A percentile compares a stretch with the other conserved stretches of the same genome.
These are phyloP conservation scores for Sordariomycetes sp. DNA, from an alignment of 2,329 filamentous ascomycete species.

Conservation along the genomic window DNA sequence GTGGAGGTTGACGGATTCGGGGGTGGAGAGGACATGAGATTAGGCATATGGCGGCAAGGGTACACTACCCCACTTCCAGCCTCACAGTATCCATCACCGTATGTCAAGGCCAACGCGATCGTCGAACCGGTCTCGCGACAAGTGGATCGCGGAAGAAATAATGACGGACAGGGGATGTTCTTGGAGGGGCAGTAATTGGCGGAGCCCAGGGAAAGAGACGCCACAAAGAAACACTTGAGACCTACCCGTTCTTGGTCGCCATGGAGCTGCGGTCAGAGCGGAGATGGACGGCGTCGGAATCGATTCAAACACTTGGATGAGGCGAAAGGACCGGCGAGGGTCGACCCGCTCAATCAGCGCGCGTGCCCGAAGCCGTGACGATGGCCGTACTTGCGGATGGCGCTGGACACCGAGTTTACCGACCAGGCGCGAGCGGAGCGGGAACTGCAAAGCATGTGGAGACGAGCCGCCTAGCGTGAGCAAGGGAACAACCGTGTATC, in stretches of 20 bases:
- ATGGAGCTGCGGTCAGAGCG: neutral
- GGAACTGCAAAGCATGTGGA: neutral
- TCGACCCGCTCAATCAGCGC: neutral
- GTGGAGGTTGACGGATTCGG: neutral
- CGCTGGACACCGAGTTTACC: neutral
- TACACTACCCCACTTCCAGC: constrained; percentile 12
- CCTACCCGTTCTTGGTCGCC: neutral
- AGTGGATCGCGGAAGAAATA: too few relatives aligned
- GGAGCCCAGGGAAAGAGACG: neutral
- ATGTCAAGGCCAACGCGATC: neutral
- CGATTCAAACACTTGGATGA: too few relatives aligned
- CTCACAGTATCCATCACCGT: constrained; percentile 8
- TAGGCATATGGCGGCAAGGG: constrained; percentile 1
- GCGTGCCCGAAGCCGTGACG: neutral
- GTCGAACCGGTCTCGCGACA: neutral
- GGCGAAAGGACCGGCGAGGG: too few relatives aligned
- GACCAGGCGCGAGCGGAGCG: neutral
- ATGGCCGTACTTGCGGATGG: neutral
- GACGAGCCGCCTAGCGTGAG: neutral
- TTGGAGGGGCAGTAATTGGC: too few relatives aligned
- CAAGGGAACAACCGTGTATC: neutral
- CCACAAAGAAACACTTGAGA: neutral
- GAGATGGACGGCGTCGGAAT: too few relatives aligned
- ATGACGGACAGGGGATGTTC: too few relatives aligned
- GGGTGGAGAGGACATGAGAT: neutral